These are phyloP conservation scores for Neonectria coccinea DNA, from an alignment of 2,329 filamentous ascomycete genomes.

Conservation along the genomic window DNA sequence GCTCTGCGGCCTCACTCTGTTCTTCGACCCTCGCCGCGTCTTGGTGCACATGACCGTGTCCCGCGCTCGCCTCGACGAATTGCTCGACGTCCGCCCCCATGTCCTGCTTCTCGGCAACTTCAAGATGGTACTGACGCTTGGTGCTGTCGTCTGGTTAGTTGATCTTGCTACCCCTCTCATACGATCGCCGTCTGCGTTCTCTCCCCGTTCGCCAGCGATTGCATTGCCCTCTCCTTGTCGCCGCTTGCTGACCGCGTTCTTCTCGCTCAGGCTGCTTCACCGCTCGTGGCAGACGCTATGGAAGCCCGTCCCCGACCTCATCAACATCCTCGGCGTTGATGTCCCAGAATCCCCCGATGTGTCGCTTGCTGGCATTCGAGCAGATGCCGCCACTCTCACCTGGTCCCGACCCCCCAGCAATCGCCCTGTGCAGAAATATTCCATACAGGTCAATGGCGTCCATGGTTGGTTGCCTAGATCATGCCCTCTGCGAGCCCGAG, in stretches of 20 bases:
- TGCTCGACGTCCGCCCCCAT: slow-evolving; percentile 59
- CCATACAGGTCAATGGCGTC: slow-evolving; percentile 93
- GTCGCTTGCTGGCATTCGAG: slow-evolving; percentile 88
- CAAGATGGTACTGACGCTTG: slow-evolving; percentile 66
- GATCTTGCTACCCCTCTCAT: slow-evolving; percentile 15
- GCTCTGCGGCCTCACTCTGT: slow-evolving; percentile 49
- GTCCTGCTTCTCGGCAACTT: slow-evolving; percentile 61
- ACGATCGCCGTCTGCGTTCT: background rate
- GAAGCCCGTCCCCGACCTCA: slow-evolving; percentile 90
- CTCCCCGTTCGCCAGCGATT: slow-evolving; percentile 3
- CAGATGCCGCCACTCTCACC: slow-evolving; percentile 88
- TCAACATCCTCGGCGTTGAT: slow-evolving; percentile 91
- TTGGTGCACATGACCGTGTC: slow-evolving; percentile 48
- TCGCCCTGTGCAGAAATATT: slow-evolving; percentile 82
- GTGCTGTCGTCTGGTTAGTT: slow-evolving; percentile 65
- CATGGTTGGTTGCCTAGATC: slow-evolving; percentile 71
- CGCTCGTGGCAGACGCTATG: slow-evolving; percentile 89
- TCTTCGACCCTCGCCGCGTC: slow-evolving; percentile 49
- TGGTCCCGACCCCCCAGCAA: slow-evolving; percentile 82
- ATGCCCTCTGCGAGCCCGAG: slow-evolving; percentile 3
- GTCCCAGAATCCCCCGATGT: slow-evolving; percentile 91
- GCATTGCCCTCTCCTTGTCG: slow-evolving; percentile 5
- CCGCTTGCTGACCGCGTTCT: slow-evolving; percentile 30
- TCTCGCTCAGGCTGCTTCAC: slow-evolving; percentile 75
- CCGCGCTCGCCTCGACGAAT: slow-evolving; percentile 46